Percentiles rank a stretch among this genome's conserved stretches.
phyloP scores from a whole-genome alignment of 176 grass and related monocot genomes.

The Triticum turgidum region DNA sequence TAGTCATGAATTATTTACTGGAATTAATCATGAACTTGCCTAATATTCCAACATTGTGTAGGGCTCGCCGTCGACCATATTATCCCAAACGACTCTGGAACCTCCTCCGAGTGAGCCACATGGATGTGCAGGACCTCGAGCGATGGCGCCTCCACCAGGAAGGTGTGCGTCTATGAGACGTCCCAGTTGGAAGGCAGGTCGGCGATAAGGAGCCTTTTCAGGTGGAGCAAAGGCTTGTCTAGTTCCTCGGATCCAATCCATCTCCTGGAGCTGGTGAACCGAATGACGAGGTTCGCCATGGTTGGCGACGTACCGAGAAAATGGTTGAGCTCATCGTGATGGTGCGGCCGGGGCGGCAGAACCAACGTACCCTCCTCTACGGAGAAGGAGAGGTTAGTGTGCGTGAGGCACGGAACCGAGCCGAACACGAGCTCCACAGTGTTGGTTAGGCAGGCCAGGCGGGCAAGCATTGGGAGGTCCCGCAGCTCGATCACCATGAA shows the following conservation, averaged over 20 bases:
- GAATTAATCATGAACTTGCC: too few relatives aligned
- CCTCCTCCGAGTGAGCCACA: neutral
- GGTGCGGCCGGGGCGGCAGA: too few relatives aligned
- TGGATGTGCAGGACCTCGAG: conserved; percentile 1
- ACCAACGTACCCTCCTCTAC: neutral
- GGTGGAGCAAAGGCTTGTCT: neutral
- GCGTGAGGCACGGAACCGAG: neutral
- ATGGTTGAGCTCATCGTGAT: too few relatives aligned
- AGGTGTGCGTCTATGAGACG: neutral
- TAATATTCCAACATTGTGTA: too few relatives aligned
- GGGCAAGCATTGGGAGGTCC: neutral
- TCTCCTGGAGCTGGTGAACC: neutral
- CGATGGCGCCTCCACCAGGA: neutral
- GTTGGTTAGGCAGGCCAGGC: neutral
- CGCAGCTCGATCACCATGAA: neutral
- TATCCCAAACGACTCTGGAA: neutral
- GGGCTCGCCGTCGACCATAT: neutral
- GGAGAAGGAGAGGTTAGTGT: neutral
- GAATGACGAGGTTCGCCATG: neutral
- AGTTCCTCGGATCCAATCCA: neutral
- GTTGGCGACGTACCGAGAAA: neutral
- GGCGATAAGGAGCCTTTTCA: neutral
- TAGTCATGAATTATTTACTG: too few relatives aligned
- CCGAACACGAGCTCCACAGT: neutral
- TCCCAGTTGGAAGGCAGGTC: neutral